phyloP scores from a whole-genome alignment of 805 yeast species.

The Saccharomyces mikatae region DNA sequence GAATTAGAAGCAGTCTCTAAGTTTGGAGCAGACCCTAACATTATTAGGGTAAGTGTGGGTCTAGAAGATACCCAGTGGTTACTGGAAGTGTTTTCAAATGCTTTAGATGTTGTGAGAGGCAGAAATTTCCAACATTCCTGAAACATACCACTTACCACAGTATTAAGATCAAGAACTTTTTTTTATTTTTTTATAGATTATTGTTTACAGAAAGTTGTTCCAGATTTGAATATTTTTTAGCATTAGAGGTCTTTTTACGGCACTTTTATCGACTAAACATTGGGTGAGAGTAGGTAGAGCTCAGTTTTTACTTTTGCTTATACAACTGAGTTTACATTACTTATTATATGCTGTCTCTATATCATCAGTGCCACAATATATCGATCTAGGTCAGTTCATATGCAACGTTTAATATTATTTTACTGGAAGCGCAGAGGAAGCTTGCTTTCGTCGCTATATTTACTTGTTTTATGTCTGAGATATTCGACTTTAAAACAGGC shows the following conservation, averaged over 20 bases:
- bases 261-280: neutral
- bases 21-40: constrained; percentile 72
- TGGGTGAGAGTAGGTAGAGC: too few relatives aligned
- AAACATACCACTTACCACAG: neutral
- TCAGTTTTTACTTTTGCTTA: too few relatives aligned
- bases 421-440: neutral
- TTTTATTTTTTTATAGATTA: neutral
- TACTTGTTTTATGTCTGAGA: neutral
- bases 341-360: too few relatives aligned
- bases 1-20: constrained; percentile 70
- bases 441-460: neutral
- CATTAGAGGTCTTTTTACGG: neutral
- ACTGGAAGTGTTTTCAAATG: constrained; percentile 38
- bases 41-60: constrained; percentile 74
- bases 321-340: too few relatives aligned
- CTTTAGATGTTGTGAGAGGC: constrained; percentile 36
- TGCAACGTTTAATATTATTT: neutral
- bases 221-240: neutral
- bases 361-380: neutral
- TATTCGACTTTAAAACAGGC: neutral
- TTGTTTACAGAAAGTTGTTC: neutral
- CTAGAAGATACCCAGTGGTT: constrained; percentile 60
- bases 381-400: neutral
- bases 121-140: neutral
- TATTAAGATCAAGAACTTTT: neutral